These are phyloP conservation scores for Podospora pseudoanserina DNA, from an alignment of 495 filamentous ascomycete genomes.

Conservation along the genomic window DNA sequence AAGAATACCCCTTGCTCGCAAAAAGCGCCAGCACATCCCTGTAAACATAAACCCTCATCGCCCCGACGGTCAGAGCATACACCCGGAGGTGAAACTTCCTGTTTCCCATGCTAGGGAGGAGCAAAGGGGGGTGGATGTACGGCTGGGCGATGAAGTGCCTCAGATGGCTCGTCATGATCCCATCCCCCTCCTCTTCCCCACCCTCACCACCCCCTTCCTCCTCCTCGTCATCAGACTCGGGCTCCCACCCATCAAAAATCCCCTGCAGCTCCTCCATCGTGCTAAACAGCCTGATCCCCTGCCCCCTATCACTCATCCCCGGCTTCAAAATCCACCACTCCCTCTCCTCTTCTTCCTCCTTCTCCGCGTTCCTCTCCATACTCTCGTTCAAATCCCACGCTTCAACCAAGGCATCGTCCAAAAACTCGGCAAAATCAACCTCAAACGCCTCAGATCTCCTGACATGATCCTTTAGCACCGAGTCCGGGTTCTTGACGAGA, in stretches of 20 bases:
- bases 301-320: conserved; percentile 92
- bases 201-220: conserved; percentile 33
- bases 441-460: conserved; percentile 80
- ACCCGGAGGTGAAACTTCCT: conserved; percentile 93
- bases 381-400: conserved; percentile 80
- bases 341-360: conserved; percentile 14
- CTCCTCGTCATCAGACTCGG: conserved; percentile 57
- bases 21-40: conserved; percentile 89
- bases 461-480: conserved; percentile 61
- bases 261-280: conserved; percentile 71
- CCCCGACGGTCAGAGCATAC: conserved; percentile 79
- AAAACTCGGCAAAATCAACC: conserved; percentile 92
- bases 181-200: conserved; percentile 7
- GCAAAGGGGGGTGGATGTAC: conserved; percentile 88
- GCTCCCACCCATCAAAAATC: conserved; percentile 88
- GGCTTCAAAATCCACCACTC: conserved; percentile 99
- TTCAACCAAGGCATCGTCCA: conserved; percentile 88
- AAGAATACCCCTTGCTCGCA: conserved; percentile 62
- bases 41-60: conserved; percentile 81
- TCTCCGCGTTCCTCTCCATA: conserved; percentile 56
- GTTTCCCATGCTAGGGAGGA: conserved; percentile 57
- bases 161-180: conserved; percentile 82
- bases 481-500: conserved; percentile 74
- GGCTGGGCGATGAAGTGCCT: conserved; percentile 94
- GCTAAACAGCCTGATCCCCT: conserved; percentile 86